A percentile compares a stretch with the other conserved stretches of the same genome.
These are phyloP conservation scores for Chrysosphaeria jannelii DNA, from an alignment of 2,329 filamentous ascomycete genomes.

Conservation along the genomic window DNA sequence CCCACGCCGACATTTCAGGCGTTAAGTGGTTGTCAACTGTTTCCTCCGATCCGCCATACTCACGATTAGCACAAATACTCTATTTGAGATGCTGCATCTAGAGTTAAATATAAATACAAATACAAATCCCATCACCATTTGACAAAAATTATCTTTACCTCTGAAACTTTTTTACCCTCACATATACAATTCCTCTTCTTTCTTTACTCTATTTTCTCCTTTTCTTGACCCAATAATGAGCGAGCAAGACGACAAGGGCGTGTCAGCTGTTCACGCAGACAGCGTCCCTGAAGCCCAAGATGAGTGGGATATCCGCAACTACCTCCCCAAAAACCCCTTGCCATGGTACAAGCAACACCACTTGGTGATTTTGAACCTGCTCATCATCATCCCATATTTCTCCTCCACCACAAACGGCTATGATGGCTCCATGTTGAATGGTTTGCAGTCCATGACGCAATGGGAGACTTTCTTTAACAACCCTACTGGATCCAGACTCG, in stretches of 20 bases:
- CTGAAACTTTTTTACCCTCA: not conserved
- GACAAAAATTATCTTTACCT: no score
- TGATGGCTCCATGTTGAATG: constrained; percentile 9
- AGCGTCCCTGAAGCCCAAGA: not conserved
- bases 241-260: no score
- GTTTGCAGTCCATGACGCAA: constrained; percentile 8
- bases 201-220: no score
- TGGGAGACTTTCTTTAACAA: constrained; percentile 8
- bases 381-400: constrained; percentile 8
- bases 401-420: constrained; percentile 9
- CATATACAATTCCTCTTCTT: not conserved
- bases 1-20: no score
- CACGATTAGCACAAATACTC: no score
- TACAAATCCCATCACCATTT: no score
- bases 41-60: no score
- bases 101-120: no score
- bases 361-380: constrained; percentile 8
- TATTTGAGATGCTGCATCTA: no score
- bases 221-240: no score
- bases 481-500: constrained; percentile 7
- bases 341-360: constrained; percentile 5
- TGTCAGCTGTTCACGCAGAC: not conserved
- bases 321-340: constrained; percentile 3
- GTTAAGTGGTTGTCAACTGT: no score
- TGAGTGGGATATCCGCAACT: not conserved